These are phyloP conservation scores for Aspergillus ustus DNA, from an alignment of 2,329 filamentous ascomycete genomes.

Conservation along the genomic window DNA sequence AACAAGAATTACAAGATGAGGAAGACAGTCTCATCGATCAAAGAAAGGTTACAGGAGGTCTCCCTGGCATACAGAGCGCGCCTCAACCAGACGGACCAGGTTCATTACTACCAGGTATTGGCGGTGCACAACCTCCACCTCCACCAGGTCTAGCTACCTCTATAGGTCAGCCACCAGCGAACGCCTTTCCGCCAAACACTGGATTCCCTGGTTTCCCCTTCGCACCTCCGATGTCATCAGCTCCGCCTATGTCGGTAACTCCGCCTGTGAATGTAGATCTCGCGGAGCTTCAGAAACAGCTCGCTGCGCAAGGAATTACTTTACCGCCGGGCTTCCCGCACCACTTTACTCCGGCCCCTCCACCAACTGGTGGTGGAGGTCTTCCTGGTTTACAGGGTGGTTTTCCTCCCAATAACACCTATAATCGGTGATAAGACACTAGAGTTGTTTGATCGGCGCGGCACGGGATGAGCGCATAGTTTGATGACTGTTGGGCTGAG, in stretches of 20 bases:
- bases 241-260: conserved; percentile 49
- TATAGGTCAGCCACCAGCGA: conserved; percentile 47
- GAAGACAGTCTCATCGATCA: conserved; percentile 92
- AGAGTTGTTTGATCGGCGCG: background rate
- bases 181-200: conserved; percentile 33
- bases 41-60: conserved; percentile 68
- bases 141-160: conserved; percentile 36
- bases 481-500: conserved; percentile 22
- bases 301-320: conserved; percentile 40
- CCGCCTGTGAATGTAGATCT: conserved; percentile 49
- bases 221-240: conserved; percentile 52
- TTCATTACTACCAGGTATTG: conserved; percentile 52
- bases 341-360: conserved; percentile 45
- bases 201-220: conserved; percentile 44
- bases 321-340: conserved; percentile 43
- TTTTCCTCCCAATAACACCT: conserved; percentile 41
- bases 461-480: conserved; percentile 32
- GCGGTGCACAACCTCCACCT: conserved; percentile 46
- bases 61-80: conserved; percentile 62
- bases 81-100: conserved; percentile 52
- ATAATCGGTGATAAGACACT: conserved; percentile 41
- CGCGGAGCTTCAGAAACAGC: conserved; percentile 44
- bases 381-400: conserved; percentile 42
- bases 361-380: conserved; percentile 30
- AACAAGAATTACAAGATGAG: conserved; percentile 91